Evolutionary conservation across 768 basidiomycete species (phyloP).

Genomic region (Tubosaeta sp.): DNA sequence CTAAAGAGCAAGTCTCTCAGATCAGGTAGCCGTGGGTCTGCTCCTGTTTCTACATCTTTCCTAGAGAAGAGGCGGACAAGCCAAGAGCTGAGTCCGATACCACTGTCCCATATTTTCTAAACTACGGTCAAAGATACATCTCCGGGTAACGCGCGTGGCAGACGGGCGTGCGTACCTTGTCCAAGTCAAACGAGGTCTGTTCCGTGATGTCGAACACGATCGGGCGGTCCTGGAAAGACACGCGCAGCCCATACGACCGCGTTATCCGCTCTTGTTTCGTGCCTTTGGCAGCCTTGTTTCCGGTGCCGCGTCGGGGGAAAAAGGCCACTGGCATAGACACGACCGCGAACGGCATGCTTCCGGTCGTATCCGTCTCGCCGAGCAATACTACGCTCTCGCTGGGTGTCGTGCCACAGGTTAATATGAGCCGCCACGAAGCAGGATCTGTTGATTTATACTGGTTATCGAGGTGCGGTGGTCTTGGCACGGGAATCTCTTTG

Average conservation of each 20-base stretch:
- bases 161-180: too few species aligned
- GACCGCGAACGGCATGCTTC: slow-evolving; percentile 53
- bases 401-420: slow-evolving; percentile 38
- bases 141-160: too few species aligned
- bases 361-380: slow-evolving; percentile 34
- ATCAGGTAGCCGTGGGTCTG: slow-evolving; percentile 1
- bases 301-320: slow-evolving; percentile 24
- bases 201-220: slow-evolving; percentile 55
- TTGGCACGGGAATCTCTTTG: slow-evolving; percentile 65
- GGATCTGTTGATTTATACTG: slow-evolving; percentile 8
- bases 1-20: slow-evolving; percentile 40
- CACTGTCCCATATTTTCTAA: slow-evolving; percentile 99
- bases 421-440: slow-evolving; percentile 59
- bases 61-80: slow-evolving; percentile 39
- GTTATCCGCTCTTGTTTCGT: slow-evolving; percentile 67
- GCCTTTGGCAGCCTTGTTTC: slow-evolving; percentile 12
- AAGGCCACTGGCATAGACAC: slow-evolving; percentile 62
- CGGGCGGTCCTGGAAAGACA: neutral
- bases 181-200: slow-evolving; percentile 86
- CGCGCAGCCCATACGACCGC: slow-evolving; percentile 15
- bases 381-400: slow-evolving; percentile 39
- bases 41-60: neutral
- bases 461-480: slow-evolving; percentile 43
- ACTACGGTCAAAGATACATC: too few species aligned
- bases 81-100: slow-evolving; percentile 82